Conservation (phyloP, 1,139 yeast genomes). For the Candida sanyaensis region DNA sequence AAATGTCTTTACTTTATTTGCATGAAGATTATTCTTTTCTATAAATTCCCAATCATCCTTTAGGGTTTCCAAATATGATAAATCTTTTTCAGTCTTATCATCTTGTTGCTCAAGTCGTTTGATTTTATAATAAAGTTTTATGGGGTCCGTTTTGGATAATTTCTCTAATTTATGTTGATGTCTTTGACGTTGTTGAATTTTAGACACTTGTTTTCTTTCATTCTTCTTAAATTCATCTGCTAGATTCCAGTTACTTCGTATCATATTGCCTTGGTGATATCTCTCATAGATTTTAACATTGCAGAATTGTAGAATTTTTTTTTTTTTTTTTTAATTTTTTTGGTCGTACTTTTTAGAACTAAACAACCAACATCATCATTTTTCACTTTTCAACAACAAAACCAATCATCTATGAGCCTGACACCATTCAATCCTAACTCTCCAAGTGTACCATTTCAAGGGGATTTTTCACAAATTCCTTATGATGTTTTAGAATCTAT, state of each 20-base stretch:
- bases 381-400: too few species aligned
- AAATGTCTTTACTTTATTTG: conserved; percentile 28
- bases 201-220: conserved; percentile 38
- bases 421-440: conserved; percentile 13
- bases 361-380: not conserved
- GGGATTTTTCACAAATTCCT: conserved; percentile 32
- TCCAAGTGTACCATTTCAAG: conserved; percentile 6
- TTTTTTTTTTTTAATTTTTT: not conserved
- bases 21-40: conserved; percentile 33
- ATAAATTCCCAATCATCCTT: conserved; percentile 46
- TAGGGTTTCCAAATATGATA: conserved; percentile 24
- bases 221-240: conserved; percentile 42
- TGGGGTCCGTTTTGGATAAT: conserved; percentile 33
- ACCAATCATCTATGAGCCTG: conserved; percentile 12
- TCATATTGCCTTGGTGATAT: conserved; percentile 21
- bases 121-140: conserved; percentile 31
- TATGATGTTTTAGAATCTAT: conserved; percentile 45
- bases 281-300: too few species aligned
- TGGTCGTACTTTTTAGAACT: not conserved
- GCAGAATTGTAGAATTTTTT: not conserved
- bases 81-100: conserved; percentile 22
- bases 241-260: conserved; percentile 45
- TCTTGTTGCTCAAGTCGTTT: conserved; percentile 23
- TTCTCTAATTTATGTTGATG: conserved; percentile 28
- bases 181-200: conserved; percentile 43